Base-by-base conservation (phyloP, 306 rosid genomes). In the Vicia faba region DNA sequence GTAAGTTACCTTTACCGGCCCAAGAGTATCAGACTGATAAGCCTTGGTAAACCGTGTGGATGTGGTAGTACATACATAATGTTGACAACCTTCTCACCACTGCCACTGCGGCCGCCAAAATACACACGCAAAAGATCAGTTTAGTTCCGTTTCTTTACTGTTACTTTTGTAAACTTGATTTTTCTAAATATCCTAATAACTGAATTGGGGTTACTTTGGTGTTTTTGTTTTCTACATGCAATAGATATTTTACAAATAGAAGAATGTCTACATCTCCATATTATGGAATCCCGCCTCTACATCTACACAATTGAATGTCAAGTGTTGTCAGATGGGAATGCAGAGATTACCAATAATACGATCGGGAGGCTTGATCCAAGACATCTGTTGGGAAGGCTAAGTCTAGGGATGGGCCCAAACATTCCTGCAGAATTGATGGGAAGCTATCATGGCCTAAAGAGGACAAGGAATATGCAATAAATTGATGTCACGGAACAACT, bases 301-400 rank as follows among this genome's bases (percentile, higher is more conserved):
- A 35, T 74, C 31, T 33, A 56, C 25, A 48, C 25, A 48, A 53
- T 73, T 41, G 11, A 19, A 26, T 19, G 51, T 44, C 61, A 64
- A 43, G 53, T 57, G 54, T 36, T 12, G 40, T 53, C 64, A 63
- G 8, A 31, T 43, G 58, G 19, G 19, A 73, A 73, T 55, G 28
- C 60, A 55, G 26, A 8, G 14, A 57, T 66, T 66, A 74, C 35
- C 61, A 46, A 57, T 14, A 66, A 28, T 39, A 65, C 7, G 33
- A 66, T 35, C 31, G 56, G 33, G 53, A 56, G 23, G 19, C 67
- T 65, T 67, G 65, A 60, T 60, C 63, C 48, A 49, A 59, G 55
- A 29, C 18, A 35, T 9, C 4, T 10, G 38, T 23, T 49, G 54
- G 61, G 45, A 74, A 66, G 79, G 57, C 29, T 66, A 59, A 38